These are phyloP conservation scores for Canavalia gladiata DNA, from an alignment of 306 rosid genomes.

Conservation along the genomic window DNA sequence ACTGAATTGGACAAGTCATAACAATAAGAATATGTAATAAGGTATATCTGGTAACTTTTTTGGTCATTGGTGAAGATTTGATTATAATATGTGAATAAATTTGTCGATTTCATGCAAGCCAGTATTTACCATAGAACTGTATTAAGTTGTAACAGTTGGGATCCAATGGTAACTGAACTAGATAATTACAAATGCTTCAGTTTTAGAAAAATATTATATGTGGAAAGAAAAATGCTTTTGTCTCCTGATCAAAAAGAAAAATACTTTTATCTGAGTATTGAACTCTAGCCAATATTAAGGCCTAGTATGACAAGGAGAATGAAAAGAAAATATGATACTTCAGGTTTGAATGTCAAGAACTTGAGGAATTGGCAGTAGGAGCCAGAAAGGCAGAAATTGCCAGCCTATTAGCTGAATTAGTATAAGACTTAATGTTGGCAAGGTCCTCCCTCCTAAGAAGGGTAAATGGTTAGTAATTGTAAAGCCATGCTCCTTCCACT, in stretches of 20 bases:
- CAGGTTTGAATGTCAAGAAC: not conserved
- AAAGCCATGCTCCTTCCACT: no score
- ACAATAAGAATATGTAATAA: not conserved
- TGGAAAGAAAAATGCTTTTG: not conserved
- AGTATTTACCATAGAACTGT: not conserved
- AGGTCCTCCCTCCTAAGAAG: no score
- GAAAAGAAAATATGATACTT: not conserved
- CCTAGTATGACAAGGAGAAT: not conserved
- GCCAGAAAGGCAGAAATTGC: not conserved
- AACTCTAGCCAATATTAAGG: not conserved
- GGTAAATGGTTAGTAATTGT: no score
- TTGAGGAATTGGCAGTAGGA: not conserved
- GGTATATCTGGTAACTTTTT: not conserved
- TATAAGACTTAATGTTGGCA: no score
- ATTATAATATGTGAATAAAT: not conserved
- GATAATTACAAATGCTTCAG: not conserved
- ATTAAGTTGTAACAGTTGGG: not conserved
- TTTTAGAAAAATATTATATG: not conserved
- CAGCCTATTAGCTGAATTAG: not conserved
- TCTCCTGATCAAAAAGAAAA: no score
- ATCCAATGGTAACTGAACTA: slow-evolving; percentile 1
- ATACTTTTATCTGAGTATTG: not conserved
- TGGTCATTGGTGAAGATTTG: not conserved
- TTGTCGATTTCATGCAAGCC: not conserved
- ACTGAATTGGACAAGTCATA: no score